Conservation (phyloP, 1,284 basidiomycete genomes). For the Trichosporon sp. region DNA sequence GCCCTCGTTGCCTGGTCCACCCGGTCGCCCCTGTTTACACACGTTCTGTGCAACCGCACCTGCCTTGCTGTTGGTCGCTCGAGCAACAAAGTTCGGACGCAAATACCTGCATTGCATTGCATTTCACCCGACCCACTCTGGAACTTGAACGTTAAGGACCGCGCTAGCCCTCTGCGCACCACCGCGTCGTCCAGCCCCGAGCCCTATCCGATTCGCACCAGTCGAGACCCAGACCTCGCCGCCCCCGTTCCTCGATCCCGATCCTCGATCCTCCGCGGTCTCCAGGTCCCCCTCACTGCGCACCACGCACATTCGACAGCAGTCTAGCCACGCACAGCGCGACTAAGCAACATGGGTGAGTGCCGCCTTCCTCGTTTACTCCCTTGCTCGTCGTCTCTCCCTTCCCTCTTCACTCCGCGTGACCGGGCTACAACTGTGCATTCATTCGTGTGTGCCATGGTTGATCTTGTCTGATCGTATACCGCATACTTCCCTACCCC, state of each 20-base stretch:
- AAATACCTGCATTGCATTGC: not conserved
- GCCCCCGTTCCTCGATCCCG: constrained; percentile 13
- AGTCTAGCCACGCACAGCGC: not conserved
- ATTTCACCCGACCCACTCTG: constrained; percentile 17
- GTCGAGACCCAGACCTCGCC: not conserved
- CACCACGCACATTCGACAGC: not conserved
- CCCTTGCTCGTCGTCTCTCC: not conserved
- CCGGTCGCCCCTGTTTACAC: constrained; percentile 1
- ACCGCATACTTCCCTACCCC: not conserved
- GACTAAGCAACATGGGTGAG: constrained; percentile 16
- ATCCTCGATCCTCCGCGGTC: constrained; percentile 7
- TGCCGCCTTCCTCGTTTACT: not conserved
- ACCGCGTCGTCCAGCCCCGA: not conserved
- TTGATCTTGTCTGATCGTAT: not conserved
- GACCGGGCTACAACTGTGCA: constrained; percentile 3
- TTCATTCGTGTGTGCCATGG: not conserved
- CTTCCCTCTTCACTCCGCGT: not conserved
- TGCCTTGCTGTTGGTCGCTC: not conserved
- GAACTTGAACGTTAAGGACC: constrained; percentile 4
- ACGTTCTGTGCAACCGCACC: no score
- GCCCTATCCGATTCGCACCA: constrained; percentile 6
- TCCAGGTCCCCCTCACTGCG: not conserved
- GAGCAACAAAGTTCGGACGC: constrained; percentile 18
- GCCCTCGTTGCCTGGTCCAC: not conserved
- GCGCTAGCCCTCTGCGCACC: not conserved